phyloP scores from a whole-genome alignment of 1,139 yeast genomes.

The Arxiozyma slooffiae region DNA sequence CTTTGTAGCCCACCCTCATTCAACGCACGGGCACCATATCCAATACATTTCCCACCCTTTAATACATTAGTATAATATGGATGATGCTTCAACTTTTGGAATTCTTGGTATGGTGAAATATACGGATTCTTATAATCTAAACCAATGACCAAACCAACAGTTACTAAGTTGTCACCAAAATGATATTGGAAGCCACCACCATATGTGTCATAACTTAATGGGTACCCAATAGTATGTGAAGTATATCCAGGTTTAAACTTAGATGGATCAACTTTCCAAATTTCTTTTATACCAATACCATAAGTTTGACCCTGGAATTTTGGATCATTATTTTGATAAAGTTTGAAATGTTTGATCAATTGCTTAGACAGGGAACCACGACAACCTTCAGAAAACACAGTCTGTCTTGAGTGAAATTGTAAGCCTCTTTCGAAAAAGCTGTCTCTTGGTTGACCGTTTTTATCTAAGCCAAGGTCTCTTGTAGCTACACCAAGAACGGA shows the following conservation, averaged over 20 bases:
- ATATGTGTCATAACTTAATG: slow-evolving; percentile 62
- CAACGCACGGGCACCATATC: slow-evolving; percentile 91
- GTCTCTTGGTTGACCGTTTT: slow-evolving; percentile 58
- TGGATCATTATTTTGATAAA: slow-evolving; percentile 44
- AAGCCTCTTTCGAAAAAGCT: slow-evolving; percentile 84
- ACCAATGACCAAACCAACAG: slow-evolving; percentile 87
- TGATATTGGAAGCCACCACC: slow-evolving; percentile 98
- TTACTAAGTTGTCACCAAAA: slow-evolving; percentile 83
- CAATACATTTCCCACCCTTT: slow-evolving; percentile 82
- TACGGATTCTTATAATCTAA: slow-evolving; percentile 90
- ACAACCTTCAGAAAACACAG: slow-evolving; percentile 92
- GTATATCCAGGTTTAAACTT: slow-evolving; percentile 74
- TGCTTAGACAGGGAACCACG: slow-evolving; percentile 87
- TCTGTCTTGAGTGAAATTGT: slow-evolving; percentile 86
- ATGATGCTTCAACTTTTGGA: slow-evolving; percentile 86
- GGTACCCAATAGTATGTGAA: slow-evolving; percentile 85
- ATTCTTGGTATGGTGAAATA: slow-evolving; percentile 89
- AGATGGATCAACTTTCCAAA: slow-evolving; percentile 89
- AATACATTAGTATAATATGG: slow-evolving; percentile 71
- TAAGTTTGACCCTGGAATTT: slow-evolving; percentile 66
- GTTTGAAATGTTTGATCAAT: slow-evolving; percentile 54
- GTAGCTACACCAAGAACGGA: slow-evolving; percentile 86
- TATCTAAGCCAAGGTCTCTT: slow-evolving; percentile 77
- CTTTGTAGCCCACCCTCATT: slow-evolving; percentile 95
- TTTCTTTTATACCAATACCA: slow-evolving; percentile 91